Evolutionary conservation across 129 eudicot genomes (phyloP), one percentile per base, ranked within the genome.

Genomic region (Lonicera japonica): DNA sequence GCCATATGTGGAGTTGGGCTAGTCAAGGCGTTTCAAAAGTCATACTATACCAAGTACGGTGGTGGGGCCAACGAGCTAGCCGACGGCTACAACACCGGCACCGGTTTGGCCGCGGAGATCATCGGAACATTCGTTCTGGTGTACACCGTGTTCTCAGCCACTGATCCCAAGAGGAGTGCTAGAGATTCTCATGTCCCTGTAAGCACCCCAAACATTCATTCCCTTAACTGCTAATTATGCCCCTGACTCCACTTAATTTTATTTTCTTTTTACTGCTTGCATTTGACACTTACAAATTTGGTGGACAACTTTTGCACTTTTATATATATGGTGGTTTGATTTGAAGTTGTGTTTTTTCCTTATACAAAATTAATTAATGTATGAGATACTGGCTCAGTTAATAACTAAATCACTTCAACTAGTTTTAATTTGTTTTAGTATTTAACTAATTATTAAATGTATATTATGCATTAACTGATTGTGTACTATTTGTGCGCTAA

Each of bases 101-200:
- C 76, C 21, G 95, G 91, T 19, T 52, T 83, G 10, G 77, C 82
- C 20, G 91, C 95, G 5, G 95, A 87, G 77, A 87, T 87, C 63
- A 83, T 87, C 67, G 95, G 95, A 47, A 83, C 95, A 15, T 87
- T 87, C 53, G 95, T 83, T 38, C 95, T 87, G 9, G 95, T 87
- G 17, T 87, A 87, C 88, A 87, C 95, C 17, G 95, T 87, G 29
- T 87, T 87, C 81, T 87, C 95, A 34, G 95, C 95, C 75, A 87
- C 95, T 17, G 95, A 87, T 43, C 91, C 95, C 53, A 87, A 87
- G 73, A 81, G 95, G 21, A 83, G 75, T 21, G 95, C 95, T 20
- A 83, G 95, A 67, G 95, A 87, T 63, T 87, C 95, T 11, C 95
- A 87, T 69, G 82, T 87, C 51, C 95, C 95, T 12, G 95, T 87